Base-by-base conservation (phyloP, 805 yeast genomes). In the Wickerhamomyces ciferrii region DNA sequence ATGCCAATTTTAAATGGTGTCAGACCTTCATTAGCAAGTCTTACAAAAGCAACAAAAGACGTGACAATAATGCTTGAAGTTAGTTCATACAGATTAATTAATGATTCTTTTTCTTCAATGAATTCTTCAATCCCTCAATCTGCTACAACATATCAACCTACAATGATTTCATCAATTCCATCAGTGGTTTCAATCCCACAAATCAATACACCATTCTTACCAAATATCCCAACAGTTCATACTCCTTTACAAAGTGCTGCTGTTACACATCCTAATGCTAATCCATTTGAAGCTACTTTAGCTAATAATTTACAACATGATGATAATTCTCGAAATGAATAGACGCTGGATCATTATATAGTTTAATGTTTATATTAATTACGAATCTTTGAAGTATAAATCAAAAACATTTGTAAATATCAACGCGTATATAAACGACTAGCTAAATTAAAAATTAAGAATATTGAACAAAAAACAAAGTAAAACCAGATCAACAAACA, bases 21-120 rank as follows among this genome's bases (percentile, higher is more conserved):
- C 6, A 71, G 96, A 48, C 83, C 91, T 8, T 79, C 87, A 6
- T 76, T 92, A 66, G 87, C 96, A 0, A 78, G 81, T 34, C 70
- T 92, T 48, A 91, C 97, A 0, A 81, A 88, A 53, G 86, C 91
- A 3, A 88, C 97, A 4, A 92, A 92, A 58, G 98, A 92, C 59
- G 85, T 92, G 15, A 90, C 97, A 0, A 82, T 88, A n/a, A 72
- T 87, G 54, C 67, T 91, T 39, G 97, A 91, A 60, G 72, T 76
- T 37, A 79, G 85, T 48, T 71, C 83, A 17, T 78, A 74, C 59
- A 67, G 71, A 46, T 42, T 60, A 45, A 56, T 60, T 37, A 60
- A 60, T 42, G 64, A 60, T 29, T 43, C 56, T 0, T 47, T 51
- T n/a, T 13, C 25, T 15, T 13, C 49, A 32, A 29, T 41, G 5